phyloP scores from a whole-genome alignment of 2,329 filamentous ascomycete genomes.

The Paraphaeosphaeria sporulosa region DNA sequence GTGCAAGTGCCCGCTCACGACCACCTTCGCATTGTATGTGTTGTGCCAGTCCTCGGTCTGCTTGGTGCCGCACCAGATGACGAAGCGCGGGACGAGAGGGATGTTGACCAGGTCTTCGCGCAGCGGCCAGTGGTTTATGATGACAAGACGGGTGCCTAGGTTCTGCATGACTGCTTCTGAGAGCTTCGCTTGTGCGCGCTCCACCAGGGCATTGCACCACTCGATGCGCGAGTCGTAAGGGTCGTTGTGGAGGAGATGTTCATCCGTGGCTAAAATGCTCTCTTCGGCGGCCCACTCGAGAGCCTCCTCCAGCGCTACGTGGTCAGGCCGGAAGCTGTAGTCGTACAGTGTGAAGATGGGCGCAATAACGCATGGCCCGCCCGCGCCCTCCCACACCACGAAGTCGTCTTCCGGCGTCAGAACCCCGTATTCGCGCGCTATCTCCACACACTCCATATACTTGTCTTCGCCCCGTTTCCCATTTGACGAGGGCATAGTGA shows the following conservation, averaged over 20 bases:
- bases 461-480: slow-evolving; percentile 59
- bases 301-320: slow-evolving; percentile 58
- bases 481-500: slow-evolving; percentile 55
- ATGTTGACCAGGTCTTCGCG: slow-evolving; percentile 55
- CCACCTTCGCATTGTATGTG: slow-evolving; percentile 55
- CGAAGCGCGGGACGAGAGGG: slow-evolving; percentile 53
- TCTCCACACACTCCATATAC: slow-evolving; percentile 62
- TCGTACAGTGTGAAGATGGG: slow-evolving; percentile 68
- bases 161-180: slow-evolving; percentile 38
- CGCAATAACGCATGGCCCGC: slow-evolving; percentile 58
- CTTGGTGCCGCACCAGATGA: slow-evolving; percentile 58
- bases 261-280: slow-evolving; percentile 56
- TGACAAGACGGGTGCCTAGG: slow-evolving; percentile 49
- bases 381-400: slow-evolving; percentile 61
- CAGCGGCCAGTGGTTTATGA: slow-evolving; percentile 58
- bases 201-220: slow-evolving; percentile 54
- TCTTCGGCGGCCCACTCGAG: slow-evolving; percentile 56
- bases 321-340: slow-evolving; percentile 63
- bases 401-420: slow-evolving; percentile 65
- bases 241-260: slow-evolving; percentile 55
- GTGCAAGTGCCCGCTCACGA: slow-evolving; percentile 57
- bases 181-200: slow-evolving; percentile 52
- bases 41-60: slow-evolving; percentile 57
- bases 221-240: slow-evolving; percentile 54
- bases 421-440: slow-evolving; percentile 61